These are phyloP conservation scores for Nigrospora osmanthi DNA, from an alignment of 2,329 filamentous ascomycete species.

Conservation along the genomic window DNA sequence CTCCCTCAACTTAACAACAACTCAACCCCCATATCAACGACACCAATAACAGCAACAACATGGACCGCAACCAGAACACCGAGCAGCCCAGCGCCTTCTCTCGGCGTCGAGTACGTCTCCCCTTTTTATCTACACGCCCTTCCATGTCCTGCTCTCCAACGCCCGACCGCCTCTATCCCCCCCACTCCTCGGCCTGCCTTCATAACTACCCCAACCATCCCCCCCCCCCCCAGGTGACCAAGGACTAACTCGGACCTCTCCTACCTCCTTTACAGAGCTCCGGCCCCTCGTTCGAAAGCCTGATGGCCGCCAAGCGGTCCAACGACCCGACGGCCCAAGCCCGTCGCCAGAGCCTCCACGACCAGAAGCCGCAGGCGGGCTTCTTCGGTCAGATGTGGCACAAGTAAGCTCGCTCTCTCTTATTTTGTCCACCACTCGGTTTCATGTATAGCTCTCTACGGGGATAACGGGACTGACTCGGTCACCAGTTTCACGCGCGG, in stretches of 20 bases:
- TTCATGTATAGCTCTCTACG: background rate
- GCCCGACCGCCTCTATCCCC: background rate
- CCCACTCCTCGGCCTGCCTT: background rate
- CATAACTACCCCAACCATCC: no score
- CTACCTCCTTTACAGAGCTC: conserved; percentile 27
- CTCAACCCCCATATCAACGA: no score
- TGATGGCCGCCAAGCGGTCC: conserved; percentile 42
- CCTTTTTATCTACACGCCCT: background rate
- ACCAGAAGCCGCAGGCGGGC: conserved; percentile 41
- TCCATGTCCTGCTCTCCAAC: background rate
- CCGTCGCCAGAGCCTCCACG: conserved; percentile 47
- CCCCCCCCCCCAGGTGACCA: no score
- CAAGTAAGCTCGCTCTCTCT: conserved; percentile 31
- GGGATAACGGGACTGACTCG: background rate
- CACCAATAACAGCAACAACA: no score
- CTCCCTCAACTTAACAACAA: no score
- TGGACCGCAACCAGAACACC: background rate
- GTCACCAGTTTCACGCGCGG: conserved; percentile 19
- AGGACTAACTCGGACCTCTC: no score
- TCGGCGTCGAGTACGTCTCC: conserved; percentile 3
- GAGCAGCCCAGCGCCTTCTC: background rate
- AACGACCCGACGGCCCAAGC: conserved; percentile 30
- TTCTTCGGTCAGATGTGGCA: conserved; percentile 49
- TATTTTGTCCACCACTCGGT: no score
- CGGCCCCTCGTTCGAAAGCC: conserved; percentile 41